Base-by-base conservation (phyloP, 129 eudicot genomes). In the Kitagawia praeruptora region DNA sequence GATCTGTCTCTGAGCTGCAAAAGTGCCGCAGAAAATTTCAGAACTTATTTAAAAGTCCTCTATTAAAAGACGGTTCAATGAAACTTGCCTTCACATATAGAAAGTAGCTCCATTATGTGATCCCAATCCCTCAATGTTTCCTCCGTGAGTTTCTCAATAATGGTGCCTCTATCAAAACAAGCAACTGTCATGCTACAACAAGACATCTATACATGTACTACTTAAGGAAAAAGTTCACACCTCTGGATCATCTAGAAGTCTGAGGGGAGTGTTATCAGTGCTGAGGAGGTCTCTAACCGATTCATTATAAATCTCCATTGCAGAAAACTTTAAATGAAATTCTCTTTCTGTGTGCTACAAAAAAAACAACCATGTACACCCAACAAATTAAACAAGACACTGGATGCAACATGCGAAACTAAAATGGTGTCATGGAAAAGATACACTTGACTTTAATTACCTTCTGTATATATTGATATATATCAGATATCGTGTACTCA, bases 281-380 rank as follows among this genome's bases (percentile, higher is more conserved):
- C 90, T 89, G 46, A 96, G 90, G 39, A 96, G 97, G 83, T 96
- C 99, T 80, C 95, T 82, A 44, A 96, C 97, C 28, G 95, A 90
- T 89, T 96, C 99, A 81, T 96, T 96, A 77, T 96, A 96, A 76
- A 96, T 96, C 79, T 96, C 99, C 96, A 96, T 87, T 34, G 99
- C 99, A 42, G 97, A 91, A 87, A 90, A 96, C 83, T 89, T 90
- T 88, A 96, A 79, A 70, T 81, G 82, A 74, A 92, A 96, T 76
- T 90, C 98, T 85, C 99, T 82, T 28, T 96, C 99, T 28, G 87
- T 80, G 79, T 96, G 98, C 99, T 96, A 80, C 83, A 85, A 74
- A 66, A 8, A 76, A 75, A 74, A 75, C 38, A 74, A 79, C 47
- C 78, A 81, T 77, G 45, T 27, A 74, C 4, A 38, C 61, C 77